phyloP scores from a whole-genome alignment of 768 basidiomycete genomes.

The Amanita pseudoporphyria region DNA sequence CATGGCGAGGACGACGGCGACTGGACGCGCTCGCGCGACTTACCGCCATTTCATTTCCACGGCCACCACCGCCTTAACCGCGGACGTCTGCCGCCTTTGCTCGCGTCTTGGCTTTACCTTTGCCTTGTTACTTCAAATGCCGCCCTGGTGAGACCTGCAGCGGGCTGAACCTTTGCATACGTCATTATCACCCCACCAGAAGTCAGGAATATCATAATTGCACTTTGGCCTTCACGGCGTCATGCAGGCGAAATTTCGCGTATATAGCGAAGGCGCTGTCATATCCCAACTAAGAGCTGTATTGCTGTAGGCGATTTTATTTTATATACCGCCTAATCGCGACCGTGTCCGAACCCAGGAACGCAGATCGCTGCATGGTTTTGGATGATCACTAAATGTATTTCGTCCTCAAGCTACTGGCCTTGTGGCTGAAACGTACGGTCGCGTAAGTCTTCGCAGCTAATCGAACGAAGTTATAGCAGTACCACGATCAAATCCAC shows the following conservation, averaged over 20 bases:
- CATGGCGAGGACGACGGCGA: conserved; percentile 1
- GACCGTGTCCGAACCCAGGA: too few species aligned
- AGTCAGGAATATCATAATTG: not conserved
- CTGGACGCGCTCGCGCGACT: not conserved
- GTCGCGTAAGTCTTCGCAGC: not conserved
- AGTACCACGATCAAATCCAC: not conserved
- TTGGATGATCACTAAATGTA: too few species aligned
- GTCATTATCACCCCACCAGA: conserved; percentile 4
- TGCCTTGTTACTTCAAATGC: not conserved
- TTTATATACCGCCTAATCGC: too few species aligned
- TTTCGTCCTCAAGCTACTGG: not conserved
- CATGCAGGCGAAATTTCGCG: too few species aligned
- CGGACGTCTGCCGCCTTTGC: not conserved
- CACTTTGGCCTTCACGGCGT: too few species aligned
- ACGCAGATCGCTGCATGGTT: too few species aligned
- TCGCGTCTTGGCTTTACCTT: too few species aligned
- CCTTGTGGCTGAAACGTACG: not conserved
- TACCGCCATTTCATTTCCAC: conserved; percentile 7
- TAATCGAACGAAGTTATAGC: not conserved
- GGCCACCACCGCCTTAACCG: not conserved
- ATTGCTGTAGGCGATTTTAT: too few species aligned
- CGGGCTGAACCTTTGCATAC: not conserved
- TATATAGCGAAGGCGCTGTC: too few species aligned
- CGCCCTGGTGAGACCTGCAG: not conserved
- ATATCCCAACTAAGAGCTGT: too few species aligned